A percentile compares a stretch with the other conserved stretches of the same genome.
These are phyloP conservation scores for Aspergillus ochraceus DNA, from an alignment of 2,329 filamentous ascomycete species.

Conservation along the genomic window DNA sequence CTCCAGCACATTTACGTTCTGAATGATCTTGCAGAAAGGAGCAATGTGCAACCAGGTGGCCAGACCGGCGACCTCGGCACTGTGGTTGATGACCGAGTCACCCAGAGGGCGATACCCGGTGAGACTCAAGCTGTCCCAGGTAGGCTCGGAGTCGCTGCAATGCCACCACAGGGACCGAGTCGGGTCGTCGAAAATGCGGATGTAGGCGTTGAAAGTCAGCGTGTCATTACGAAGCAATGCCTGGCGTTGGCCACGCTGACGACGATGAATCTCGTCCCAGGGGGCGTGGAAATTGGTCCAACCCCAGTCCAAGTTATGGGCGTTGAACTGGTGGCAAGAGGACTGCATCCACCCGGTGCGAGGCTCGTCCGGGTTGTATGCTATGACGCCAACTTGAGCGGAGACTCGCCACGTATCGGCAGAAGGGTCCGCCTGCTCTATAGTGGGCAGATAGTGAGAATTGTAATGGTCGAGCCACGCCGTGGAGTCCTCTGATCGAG, in stretches of 20 bases:
- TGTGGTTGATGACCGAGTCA: slow-evolving; percentile 46
- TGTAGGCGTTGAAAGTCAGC: slow-evolving; percentile 62
- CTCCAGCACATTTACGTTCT: slow-evolving; percentile 49
- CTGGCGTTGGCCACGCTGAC: slow-evolving; percentile 58
- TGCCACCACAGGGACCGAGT: slow-evolving; percentile 64
- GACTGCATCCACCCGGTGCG: slow-evolving; percentile 57
- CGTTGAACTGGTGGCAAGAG: slow-evolving; percentile 60
- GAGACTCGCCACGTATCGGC: slow-evolving; percentile 49
- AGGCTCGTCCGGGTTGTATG: slow-evolving; percentile 65
- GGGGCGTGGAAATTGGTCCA: slow-evolving; percentile 63
- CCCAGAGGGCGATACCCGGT: slow-evolving; percentile 58
- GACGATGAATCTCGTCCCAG: slow-evolving; percentile 58
- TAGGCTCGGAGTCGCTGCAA: slow-evolving; percentile 51
- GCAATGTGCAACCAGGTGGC: slow-evolving; percentile 59
- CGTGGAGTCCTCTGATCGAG: slow-evolving; percentile 26
- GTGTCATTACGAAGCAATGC: slow-evolving; percentile 62
- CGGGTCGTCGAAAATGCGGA: slow-evolving; percentile 60
- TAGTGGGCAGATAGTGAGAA: slow-evolving; percentile 24
- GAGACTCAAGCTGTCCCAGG: slow-evolving; percentile 58
- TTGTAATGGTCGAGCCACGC: slow-evolving; percentile 35
- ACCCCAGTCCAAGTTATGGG: slow-evolving; percentile 60
- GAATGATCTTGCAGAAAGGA: slow-evolving; percentile 59
- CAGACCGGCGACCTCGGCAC: slow-evolving; percentile 55
- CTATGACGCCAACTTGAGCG: slow-evolving; percentile 61
- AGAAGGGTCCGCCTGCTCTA: slow-evolving; percentile 8